Percentiles rank a stretch among this genome's conserved stretches.
Evolutionary conservation across 1,284 basidiomycete genomes (phyloP).

Genomic region (Cryptococcus hybrid): DNA sequence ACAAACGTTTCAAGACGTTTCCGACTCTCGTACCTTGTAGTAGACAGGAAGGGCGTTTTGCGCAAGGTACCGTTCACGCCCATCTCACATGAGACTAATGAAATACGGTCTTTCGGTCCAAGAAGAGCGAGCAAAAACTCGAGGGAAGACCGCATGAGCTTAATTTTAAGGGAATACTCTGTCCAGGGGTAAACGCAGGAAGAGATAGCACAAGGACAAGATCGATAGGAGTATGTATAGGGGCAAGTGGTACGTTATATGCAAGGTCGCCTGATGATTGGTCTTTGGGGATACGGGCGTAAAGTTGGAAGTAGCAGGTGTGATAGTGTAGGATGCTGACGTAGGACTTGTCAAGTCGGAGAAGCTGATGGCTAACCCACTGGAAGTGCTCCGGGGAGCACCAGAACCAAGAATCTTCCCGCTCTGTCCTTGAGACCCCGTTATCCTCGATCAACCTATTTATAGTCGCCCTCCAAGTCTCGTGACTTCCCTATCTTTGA

Average conservation of each 20-base stretch:
- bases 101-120: slow-evolving; percentile 71
- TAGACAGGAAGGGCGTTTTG: slow-evolving; percentile 81
- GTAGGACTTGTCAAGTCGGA: slow-evolving; percentile 9
- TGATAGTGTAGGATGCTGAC: background rate
- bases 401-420: slow-evolving; percentile 24
- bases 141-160: slow-evolving; percentile 78
- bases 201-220: slow-evolving; percentile 88
- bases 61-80: slow-evolving; percentile 72
- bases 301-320: slow-evolving; percentile 9
- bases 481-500: slow-evolving; percentile 84
- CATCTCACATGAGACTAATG: slow-evolving; percentile 80
- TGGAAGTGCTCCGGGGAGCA: slow-evolving; percentile 8
- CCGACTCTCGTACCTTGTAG: slow-evolving; percentile 67
- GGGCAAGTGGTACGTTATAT: slow-evolving; percentile 53
- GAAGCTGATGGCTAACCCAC: slow-evolving; percentile 1
- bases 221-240: slow-evolving; percentile 84
- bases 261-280: slow-evolving; percentile 25
- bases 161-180: slow-evolving; percentile 62
- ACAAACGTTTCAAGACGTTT: slow-evolving; percentile 71
- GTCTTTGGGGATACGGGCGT: background rate
- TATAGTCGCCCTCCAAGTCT: slow-evolving; percentile 81
- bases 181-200: slow-evolving; percentile 71
- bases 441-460: slow-evolving; percentile 61
- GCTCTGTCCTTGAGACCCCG: slow-evolving; percentile 20
- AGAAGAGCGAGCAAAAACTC: slow-evolving; percentile 78